phyloP scores from a whole-genome alignment of 139 green algal genomes.

The Chlamydomonas applanata region DNA sequence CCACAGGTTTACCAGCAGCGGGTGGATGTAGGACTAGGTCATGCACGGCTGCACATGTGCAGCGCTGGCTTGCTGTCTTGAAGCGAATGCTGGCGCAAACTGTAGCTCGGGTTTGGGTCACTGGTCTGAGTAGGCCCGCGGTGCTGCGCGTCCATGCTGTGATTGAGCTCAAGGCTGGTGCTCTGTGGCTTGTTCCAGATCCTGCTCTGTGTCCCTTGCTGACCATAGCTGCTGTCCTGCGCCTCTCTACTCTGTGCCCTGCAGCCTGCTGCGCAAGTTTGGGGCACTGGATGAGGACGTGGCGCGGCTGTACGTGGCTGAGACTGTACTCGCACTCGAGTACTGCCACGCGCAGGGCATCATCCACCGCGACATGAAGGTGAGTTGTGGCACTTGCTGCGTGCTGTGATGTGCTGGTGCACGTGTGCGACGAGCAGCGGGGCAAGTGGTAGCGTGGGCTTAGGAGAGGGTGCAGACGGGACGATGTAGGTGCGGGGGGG shows the following conservation, averaged over 20 bases:
- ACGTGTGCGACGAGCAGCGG: too few species aligned
- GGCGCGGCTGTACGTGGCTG: conserved; percentile 84
- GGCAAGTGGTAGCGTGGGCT: too few species aligned
- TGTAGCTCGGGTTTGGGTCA: too few species aligned
- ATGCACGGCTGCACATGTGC: too few species aligned
- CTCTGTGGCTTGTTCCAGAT: not conserved
- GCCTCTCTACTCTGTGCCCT: not conserved
- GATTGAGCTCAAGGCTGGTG: not conserved
- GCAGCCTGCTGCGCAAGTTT: conserved; percentile 73
- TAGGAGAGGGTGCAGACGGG: too few species aligned
- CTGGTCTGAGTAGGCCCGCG: too few species aligned
- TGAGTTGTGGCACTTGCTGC: not conserved
- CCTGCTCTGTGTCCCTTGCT: not conserved
- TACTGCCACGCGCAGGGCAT: conserved; percentile 92
- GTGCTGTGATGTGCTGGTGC: too few species aligned
- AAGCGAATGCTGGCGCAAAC: too few species aligned
- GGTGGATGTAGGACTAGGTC: too few species aligned
- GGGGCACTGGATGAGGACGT: conserved; percentile 80
- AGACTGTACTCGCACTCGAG: conserved; percentile 92
- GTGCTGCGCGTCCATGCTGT: not conserved
- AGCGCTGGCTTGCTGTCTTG: too few species aligned
- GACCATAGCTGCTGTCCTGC: not conserved
- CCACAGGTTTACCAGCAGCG: too few species aligned
- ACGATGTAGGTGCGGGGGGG: too few species aligned
- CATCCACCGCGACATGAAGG: conserved; percentile 82